Base-by-base conservation (phyloP, 2,329 filamentous ascomycete species). In the Trichoderma asperellum region DNA sequence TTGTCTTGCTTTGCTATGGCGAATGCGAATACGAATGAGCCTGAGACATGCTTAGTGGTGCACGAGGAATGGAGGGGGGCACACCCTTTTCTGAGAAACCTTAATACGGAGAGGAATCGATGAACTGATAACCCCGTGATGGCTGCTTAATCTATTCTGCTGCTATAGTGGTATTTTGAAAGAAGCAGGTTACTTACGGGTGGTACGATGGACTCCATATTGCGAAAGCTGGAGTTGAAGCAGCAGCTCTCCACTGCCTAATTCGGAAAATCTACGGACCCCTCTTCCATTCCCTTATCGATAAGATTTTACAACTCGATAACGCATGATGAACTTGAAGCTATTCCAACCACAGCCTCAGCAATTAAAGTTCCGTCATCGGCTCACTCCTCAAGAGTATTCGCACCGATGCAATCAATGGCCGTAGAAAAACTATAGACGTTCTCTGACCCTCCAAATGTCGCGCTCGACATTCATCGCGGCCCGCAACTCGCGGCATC, bases 401-500 rank as follows among this genome's bases (percentile, higher is more conserved):
- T 16, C 5, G 14, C 32, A 11, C 29, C 24, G 12, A 56, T 24
- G 32, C 16, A 7, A 0, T 35, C 63, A 67, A 67, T 67, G 55
- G 55, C 40, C 18, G 6, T 14, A 18, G 14, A 49, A 29, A 10
- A 18, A 18, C 37, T 5, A 10, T 43, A 43, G 7, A n/a, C 18
- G 40, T 10, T 6, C 6, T 43, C 2, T n/a, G 2, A 10, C 7
- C 21, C 14, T 47, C 0, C 3, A 4, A 3, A 79, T 80, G 77
- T 62, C 72, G 53, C 79, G 76, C 65, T 73, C 74, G 21, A 73
- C 64, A 43, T 84, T 85, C 69, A 72, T 86, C 55, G 84, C 86
- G 37, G 82, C 83, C 70, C 82, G 81, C 69, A 82, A 81, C 71
- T 83, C 84, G 74, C 84, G 85, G 71, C 87, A 89, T 75, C 83